Percentiles rank a stretch among this genome's conserved stretches.
phyloP scores from a whole-genome alignment of 2,329 filamentous ascomycete genomes.

The Drechslera avenae region DNA sequence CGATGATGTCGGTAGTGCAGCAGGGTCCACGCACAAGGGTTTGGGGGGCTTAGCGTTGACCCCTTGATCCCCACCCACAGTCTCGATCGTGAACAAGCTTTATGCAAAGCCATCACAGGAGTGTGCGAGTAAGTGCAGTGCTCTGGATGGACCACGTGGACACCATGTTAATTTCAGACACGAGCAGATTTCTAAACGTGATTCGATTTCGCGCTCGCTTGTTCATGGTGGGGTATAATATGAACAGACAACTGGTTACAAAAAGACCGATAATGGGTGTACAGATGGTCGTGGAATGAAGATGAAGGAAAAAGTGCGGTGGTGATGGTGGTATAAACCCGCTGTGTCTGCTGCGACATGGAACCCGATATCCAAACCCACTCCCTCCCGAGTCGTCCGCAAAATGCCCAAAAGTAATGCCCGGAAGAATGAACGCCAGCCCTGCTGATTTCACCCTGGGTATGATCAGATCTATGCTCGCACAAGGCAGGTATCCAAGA shows the following conservation, averaged over 20 bases:
- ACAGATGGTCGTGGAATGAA: constrained; percentile 21
- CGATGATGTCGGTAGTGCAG: constrained; percentile 18
- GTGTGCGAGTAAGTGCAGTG: background rate
- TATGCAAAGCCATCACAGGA: background rate
- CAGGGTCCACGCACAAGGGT: constrained; percentile 18
- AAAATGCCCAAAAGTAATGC: constrained; percentile 15
- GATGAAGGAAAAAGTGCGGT: constrained; percentile 7
- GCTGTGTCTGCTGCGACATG: constrained; percentile 10
- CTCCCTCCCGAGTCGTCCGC: constrained; percentile 7
- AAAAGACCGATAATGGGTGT: constrained; percentile 21
- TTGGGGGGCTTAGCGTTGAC: constrained; percentile 15
- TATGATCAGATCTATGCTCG: constrained; percentile 36
- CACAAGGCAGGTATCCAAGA: constrained; percentile 31
- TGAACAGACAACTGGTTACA: constrained; percentile 17
- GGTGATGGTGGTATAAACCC: constrained; percentile 10
- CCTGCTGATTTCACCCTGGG: constrained; percentile 25
- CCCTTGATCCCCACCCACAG: constrained; percentile 10
- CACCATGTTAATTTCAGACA: too few species aligned
- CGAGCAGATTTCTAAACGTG: constrained; percentile 6
- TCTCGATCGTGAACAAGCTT: constrained; percentile 4
- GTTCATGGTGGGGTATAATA: constrained; percentile 30
- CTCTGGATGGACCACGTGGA: too few species aligned
- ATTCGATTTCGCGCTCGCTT: constrained; percentile 23
- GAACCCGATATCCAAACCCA: constrained; percentile 5
- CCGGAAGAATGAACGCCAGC: constrained; percentile 32